A percentile compares a stretch with the other conserved stretches of the same genome.
Evolutionary conservation across 345 rosid species (phyloP).

Genomic region (Murraya koenigii): DNA sequence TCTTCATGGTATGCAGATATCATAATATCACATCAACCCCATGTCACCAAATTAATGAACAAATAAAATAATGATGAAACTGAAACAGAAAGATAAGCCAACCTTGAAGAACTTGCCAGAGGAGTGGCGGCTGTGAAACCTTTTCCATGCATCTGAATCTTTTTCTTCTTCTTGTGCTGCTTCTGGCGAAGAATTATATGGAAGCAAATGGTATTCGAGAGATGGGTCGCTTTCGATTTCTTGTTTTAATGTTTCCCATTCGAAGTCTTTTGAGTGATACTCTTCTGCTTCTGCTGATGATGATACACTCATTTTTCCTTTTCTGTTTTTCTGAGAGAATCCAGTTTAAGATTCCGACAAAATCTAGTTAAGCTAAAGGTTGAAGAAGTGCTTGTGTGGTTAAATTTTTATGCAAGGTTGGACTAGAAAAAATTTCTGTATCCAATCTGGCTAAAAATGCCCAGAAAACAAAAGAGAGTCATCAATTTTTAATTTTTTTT

Average conservation of each 20-base stretch:
- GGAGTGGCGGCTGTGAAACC: slow-evolving; percentile 71
- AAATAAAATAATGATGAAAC: not conserved
- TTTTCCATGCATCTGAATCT: slow-evolving; percentile 62
- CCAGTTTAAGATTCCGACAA: not conserved
- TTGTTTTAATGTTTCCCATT: slow-evolving; percentile 63
- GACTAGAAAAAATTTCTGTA: not conserved
- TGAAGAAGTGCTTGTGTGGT: not conserved
- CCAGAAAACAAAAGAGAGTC: not conserved
- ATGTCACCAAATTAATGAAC: not conserved
- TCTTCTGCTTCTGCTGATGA: slow-evolving; percentile 42
- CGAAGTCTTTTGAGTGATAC: slow-evolving; percentile 83
- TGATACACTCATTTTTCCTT: slow-evolving; percentile 11
- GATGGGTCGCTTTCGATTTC: slow-evolving; percentile 59
- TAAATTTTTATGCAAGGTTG: not conserved
- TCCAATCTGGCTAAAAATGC: not conserved
- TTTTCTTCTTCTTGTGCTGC: not conserved
- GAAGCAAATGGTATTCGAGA: slow-evolving; percentile 53
- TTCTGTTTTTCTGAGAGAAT: not conserved
- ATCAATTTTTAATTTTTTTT: not conserved
- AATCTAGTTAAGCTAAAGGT: not conserved
- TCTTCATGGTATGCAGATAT: no score
- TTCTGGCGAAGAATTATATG: slow-evolving; percentile 24
- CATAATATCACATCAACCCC: not conserved
- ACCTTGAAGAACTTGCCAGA: slow-evolving; percentile 96
- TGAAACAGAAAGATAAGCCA: not conserved